These are phyloP conservation scores for Paramecium caudatum DNA, from an alignment of 73 alveolate species.

Conservation along the genomic window DNA sequence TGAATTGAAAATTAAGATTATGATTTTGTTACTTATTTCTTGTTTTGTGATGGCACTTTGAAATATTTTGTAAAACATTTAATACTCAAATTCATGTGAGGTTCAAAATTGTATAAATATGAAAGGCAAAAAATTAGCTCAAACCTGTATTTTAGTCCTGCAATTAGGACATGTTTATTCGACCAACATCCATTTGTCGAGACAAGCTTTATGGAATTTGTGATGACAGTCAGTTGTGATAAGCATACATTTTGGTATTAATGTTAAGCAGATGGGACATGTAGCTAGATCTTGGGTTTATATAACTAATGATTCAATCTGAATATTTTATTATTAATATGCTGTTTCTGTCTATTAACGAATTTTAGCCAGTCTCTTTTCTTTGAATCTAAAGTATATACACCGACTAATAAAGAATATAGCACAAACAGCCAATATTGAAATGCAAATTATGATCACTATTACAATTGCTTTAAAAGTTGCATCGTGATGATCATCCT, in stretches of 20 bases:
- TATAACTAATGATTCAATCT: background rate
- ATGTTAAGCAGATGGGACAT: conserved; percentile 12
- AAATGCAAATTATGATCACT: background rate
- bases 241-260: background rate
- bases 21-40: too few relatives aligned
- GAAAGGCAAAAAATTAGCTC: too few relatives aligned
- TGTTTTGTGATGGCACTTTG: too few relatives aligned
- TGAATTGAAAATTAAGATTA: too few relatives aligned
- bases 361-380: background rate
- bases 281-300: conserved; percentile 6
- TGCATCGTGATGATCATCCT: background rate
- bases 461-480: background rate
- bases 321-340: background rate
- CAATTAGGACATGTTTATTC: background rate
- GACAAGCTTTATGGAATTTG: conserved; percentile 9
- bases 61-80: too few relatives aligned
- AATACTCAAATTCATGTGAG: too few relatives aligned
- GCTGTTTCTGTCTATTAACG: background rate
- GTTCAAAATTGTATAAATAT: too few relatives aligned
- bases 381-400: background rate
- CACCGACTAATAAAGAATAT: background rate
- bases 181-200: background rate
- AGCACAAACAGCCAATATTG: background rate
- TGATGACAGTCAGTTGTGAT: background rate
- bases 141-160: too few relatives aligned